Evolutionary conservation across 768 basidiomycete species (phyloP).

Genomic region (Pholiota microspora): DNA sequence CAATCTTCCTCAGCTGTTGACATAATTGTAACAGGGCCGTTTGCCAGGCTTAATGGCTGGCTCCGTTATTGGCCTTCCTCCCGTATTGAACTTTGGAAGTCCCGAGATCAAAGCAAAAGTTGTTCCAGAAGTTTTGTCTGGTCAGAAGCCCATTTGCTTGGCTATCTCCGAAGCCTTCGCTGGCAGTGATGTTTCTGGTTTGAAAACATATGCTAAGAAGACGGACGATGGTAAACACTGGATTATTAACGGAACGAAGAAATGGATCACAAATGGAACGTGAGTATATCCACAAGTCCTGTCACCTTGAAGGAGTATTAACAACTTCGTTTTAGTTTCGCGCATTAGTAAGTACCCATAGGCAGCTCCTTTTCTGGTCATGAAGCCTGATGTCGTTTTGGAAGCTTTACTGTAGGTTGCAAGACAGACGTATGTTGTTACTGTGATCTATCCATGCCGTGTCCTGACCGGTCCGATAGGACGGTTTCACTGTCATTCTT

Average conservation of each 20-base stretch:
- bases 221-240: constrained; percentile 78
- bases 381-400: background rate
- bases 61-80: constrained; percentile 81
- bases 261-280: constrained; percentile 82
- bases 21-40: background rate
- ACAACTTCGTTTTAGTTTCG: constrained; percentile 27
- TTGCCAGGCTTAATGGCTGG: constrained; percentile 59
- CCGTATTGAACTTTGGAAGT: constrained; percentile 79
- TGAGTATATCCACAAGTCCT: constrained; percentile 29
- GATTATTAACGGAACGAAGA: constrained; percentile 81
- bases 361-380: too few relatives aligned
- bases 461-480: constrained; percentile 21
- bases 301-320: background rate
- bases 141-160: constrained; percentile 77
- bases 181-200: constrained; percentile 76
- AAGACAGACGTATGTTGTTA: constrained; percentile 44
- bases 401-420: constrained; percentile 66
- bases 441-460: background rate
- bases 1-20: background rate
- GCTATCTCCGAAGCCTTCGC: constrained; percentile 91
- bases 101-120: constrained; percentile 53
- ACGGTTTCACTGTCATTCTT: constrained; percentile 82
- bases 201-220: constrained; percentile 73
- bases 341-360: constrained; percentile 39
- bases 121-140: constrained; percentile 64